Percentiles rank a stretch among this genome's conserved stretches.
phyloP scores from a whole-genome alignment of 1,284 basidiomycete species.

The Mycena sp. region DNA sequence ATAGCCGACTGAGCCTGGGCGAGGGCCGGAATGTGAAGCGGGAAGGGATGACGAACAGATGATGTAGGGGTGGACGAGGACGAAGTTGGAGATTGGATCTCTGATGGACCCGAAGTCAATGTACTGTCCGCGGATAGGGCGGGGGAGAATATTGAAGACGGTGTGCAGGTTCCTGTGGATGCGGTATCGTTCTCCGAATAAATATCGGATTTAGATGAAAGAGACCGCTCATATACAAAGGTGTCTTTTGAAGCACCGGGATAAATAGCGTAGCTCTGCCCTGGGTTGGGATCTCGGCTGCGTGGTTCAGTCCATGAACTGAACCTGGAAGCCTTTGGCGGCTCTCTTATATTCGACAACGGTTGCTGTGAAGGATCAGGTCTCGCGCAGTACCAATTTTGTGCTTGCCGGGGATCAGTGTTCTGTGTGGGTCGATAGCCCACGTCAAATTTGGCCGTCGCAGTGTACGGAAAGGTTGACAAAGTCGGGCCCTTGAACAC shows the following conservation, averaged over 20 bases:
- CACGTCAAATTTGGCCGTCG: slow-evolving; percentile 52
- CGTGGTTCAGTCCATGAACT: slow-evolving; percentile 23
- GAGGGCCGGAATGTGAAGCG: slow-evolving; percentile 37
- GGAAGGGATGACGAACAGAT: slow-evolving; percentile 32
- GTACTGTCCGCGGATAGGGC: slow-evolving; percentile 61
- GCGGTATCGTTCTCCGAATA: slow-evolving; percentile 56
- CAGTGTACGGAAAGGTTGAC: slow-evolving; percentile 46
- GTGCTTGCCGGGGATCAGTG: slow-evolving; percentile 39
- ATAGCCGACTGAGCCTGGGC: slow-evolving; percentile 39
- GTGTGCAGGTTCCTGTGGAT: slow-evolving; percentile 39
- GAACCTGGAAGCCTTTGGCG: slow-evolving; percentile 14
- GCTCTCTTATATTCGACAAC: slow-evolving; percentile 19
- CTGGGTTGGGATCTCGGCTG: slow-evolving; percentile 28
- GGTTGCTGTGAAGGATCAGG: slow-evolving; percentile 31
- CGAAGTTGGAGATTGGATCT: slow-evolving; percentile 23
- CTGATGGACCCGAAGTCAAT: slow-evolving; percentile 46
- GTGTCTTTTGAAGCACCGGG: slow-evolving; percentile 45
- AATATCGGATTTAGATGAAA: slow-evolving; percentile 62
- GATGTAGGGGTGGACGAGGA: slow-evolving; percentile 23
- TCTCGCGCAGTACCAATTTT: slow-evolving; percentile 41
- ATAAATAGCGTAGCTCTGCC: slow-evolving; percentile 29
- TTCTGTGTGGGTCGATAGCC: slow-evolving; percentile 46
- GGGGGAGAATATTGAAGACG: slow-evolving; percentile 55
- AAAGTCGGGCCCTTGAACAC: slow-evolving; percentile 59
- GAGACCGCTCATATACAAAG: slow-evolving; percentile 66